A percentile compares a stretch with the other conserved stretches of the same genome.
phyloP scores from a whole-genome alignment of 495 filamentous ascomycete genomes.

The Penicillium malachiteum region DNA sequence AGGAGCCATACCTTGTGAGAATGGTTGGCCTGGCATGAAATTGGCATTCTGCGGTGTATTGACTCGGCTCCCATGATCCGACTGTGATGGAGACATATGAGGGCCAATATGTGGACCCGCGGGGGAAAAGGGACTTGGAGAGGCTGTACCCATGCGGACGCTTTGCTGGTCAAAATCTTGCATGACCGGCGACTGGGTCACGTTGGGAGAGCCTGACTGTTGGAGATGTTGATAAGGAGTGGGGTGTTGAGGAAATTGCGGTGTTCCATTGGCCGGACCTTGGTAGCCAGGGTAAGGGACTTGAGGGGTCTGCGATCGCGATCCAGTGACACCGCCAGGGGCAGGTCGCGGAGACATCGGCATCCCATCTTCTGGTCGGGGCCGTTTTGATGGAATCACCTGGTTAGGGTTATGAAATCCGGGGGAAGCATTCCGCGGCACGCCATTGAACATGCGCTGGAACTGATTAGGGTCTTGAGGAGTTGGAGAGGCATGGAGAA shows the following conservation, averaged over 20 bases:
- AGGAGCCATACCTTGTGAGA: conserved; percentile 57
- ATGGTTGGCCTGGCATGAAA: conserved; percentile 59
- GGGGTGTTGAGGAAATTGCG: conserved; percentile 53
- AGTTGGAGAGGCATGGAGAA: conserved; percentile 50
- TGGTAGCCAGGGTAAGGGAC: conserved; percentile 62
- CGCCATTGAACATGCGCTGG: conserved; percentile 80
- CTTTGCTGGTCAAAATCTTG: conserved; percentile 66
- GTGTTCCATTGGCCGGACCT: conserved; percentile 54
- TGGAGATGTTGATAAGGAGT: conserved; percentile 81
- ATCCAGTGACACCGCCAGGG: conserved; percentile 70
- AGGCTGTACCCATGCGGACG: conserved; percentile 83
- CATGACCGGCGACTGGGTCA: conserved; percentile 87
- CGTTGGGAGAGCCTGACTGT: conserved; percentile 74
- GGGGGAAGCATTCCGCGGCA: conserved; percentile 75
- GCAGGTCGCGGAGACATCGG: conserved; percentile 78
- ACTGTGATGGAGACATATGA: conserved; percentile 75
- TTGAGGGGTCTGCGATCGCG: conserved; percentile 91
- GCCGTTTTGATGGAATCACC: conserved; percentile 84
- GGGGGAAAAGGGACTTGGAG: conserved; percentile 87
- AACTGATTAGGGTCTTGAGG: conserved; percentile 61
- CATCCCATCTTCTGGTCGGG: conserved; percentile 81
- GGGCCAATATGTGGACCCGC: conserved; percentile 67
- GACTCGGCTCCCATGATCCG: conserved; percentile 70
- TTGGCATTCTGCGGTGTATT: conserved; percentile 72
- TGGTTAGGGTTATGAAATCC: conserved; percentile 73